Evolutionary conservation across 805 yeast genomes (phyloP), one percentile per base, ranked within the genome.

Genomic region (Yamadazyma kitorensis): DNA sequence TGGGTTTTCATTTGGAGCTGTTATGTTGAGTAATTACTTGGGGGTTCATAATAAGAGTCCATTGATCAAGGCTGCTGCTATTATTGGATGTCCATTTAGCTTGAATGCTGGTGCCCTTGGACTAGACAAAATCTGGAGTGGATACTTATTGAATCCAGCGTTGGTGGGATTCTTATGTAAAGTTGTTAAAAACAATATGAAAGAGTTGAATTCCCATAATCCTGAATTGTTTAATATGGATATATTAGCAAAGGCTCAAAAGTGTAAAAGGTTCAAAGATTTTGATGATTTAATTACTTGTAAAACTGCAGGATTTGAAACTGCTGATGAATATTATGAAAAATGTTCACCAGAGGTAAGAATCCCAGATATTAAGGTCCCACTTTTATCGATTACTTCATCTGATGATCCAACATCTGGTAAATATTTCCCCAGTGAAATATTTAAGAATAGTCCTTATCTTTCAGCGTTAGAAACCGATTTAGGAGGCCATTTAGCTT

Each of bases 1-100:
- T n/a, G 95, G 95, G 3, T 81, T 80, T 49, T 81, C 89, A n/a
- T 70, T 86, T 34, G 95, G 95, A 2, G 89, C 83, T 0, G 70
- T 80, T 3, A 70, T 86, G 20, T 62, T 85, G 40, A 71, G 83
- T 18, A 86, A 86, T 51, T 86, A 79, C 54, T 52, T 86, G 14
- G 91, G 88, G 7, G 82, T 76, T 49, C 79, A 78, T 44, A 55
- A 64, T 17, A 59, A 60, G 12, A 43, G 40, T 24, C 62, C 64
- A 20, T 26, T 55, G 6, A 47, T 64, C 25, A 48, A 55, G 34
- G 77, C 81, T 17, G 88, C 85, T 1, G 66, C 73, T 25, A 34
- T 55, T 13, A 65, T 78, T 4, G 69, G 85, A 6, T 79, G 82
- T 24, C 91, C 94, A 1, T 86, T 93, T 91, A 91, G 86, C 49